Conservation (phyloP, 1,139 yeast species). For the Yamadazyma dendronema region DNA sequence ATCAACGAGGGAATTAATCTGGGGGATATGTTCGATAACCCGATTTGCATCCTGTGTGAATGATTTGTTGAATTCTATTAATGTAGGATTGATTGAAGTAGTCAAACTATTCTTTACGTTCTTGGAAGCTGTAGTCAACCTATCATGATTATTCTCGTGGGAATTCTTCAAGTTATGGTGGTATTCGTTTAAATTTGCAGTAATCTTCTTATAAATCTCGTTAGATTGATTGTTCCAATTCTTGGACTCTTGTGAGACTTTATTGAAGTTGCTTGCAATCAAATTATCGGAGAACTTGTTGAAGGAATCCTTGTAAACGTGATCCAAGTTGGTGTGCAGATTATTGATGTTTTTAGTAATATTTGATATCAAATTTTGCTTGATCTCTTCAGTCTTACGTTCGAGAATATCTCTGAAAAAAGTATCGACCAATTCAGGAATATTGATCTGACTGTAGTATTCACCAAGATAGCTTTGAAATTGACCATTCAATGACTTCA, state of each 20-base stretch:
- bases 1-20: neutral
- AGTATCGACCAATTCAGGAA: slow-evolving; percentile 9
- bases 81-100: slow-evolving; percentile 7
- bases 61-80: neutral
- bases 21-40: slow-evolving; percentile 4
- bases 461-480: slow-evolving; percentile 17
- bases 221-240: slow-evolving; percentile 8
- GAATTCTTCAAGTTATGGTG: slow-evolving; percentile 9
- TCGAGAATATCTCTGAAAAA: slow-evolving; percentile 9
- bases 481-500: slow-evolving; percentile 15
- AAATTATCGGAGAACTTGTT: slow-evolving; percentile 7
- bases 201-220: slow-evolving; percentile 9
- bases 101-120: slow-evolving; percentile 6
- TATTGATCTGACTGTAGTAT: slow-evolving; percentile 13
- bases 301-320: slow-evolving; percentile 3
- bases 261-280: slow-evolving; percentile 3
- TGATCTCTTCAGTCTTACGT: slow-evolving; percentile 7
- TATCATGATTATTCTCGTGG: slow-evolving; percentile 6
- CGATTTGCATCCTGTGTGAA: slow-evolving; percentile 1
- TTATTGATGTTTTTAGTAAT: slow-evolving; percentile 4
- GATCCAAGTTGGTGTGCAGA: slow-evolving; percentile 7
- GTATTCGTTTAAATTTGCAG: slow-evolving; percentile 8
- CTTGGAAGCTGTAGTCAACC: slow-evolving; percentile 6
- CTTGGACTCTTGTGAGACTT: slow-evolving; percentile 5
- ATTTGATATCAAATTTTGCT: slow-evolving; percentile 3